These are phyloP conservation scores for Alternaria viburni DNA, from an alignment of 2,329 filamentous ascomycete genomes.

Conservation along the genomic window DNA sequence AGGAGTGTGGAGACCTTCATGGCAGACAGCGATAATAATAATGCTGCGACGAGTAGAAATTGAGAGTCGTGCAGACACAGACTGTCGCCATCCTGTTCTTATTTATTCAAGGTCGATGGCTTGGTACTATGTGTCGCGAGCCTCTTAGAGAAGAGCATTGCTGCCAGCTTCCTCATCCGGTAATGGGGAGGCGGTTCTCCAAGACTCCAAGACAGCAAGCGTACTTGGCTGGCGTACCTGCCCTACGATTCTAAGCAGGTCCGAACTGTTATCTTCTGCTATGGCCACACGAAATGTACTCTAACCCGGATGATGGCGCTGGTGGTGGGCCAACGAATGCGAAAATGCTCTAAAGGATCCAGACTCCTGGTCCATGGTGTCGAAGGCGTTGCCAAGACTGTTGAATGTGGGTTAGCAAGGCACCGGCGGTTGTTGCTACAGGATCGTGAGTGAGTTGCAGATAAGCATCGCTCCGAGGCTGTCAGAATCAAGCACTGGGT, in stretches of 20 bases:
- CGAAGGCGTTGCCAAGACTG: conserved; percentile 10
- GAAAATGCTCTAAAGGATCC: background rate
- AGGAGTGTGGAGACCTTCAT: conserved; percentile 39
- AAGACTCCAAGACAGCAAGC: conserved; percentile 23
- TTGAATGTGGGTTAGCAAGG: background rate
- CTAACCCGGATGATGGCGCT: conserved; percentile 2
- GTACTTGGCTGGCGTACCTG: conserved; percentile 21
- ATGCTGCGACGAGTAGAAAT: conserved; percentile 1
- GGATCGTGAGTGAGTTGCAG: background rate
- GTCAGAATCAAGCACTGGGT: background rate
- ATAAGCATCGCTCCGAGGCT: background rate
- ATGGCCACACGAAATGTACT: background rate
- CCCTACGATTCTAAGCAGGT: conserved; percentile 27
- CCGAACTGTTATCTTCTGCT: conserved; percentile 24
- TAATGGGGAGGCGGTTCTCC: conserved; percentile 7
- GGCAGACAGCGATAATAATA: background rate
- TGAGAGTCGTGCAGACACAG: conserved; percentile 10
- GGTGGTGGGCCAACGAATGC: background rate
- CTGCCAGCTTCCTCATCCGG: conserved; percentile 21
- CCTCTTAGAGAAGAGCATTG: background rate
- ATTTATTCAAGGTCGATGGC: conserved; percentile 8
- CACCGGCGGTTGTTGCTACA: background rate
- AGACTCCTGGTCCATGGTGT: conserved; percentile 14
- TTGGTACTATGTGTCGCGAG: conserved; percentile 1
- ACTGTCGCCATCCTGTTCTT: conserved; percentile 1